Evolutionary conservation across 306 rosid genomes (phyloP), one percentile per base, ranked within the genome.

Genomic region (Gynostemma pentaphyllum): DNA sequence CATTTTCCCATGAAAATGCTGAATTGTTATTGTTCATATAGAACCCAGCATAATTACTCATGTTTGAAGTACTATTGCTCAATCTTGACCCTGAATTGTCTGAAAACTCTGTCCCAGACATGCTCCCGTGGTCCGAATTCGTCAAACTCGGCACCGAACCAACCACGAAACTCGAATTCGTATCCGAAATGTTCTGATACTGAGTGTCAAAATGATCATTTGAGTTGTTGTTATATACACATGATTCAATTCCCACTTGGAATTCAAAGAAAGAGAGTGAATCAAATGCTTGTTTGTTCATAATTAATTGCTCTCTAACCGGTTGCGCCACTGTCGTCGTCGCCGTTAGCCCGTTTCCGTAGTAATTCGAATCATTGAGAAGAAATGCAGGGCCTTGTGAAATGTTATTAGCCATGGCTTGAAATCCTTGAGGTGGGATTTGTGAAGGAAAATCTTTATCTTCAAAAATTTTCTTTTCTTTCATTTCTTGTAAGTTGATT

Each of bases 71-170:
- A 69, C 79, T 9, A 9, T 34, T 34, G 47, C 80, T 70, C 12
- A 84, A 62, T 41, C 75, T 82, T 0, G 95, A 76, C 51, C 64
- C 90, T 5, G 90, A 85, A 23, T 85, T 86, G 47, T 89, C 92
- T 0, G 95, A 84, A 59, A 83, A 78, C 48, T 87, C 95, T 2
- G 84, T 75, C 11, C 46, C 46, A 45, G 64, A 59, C 64, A 59
- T 34, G 29, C 82, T 89, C 13, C 66, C 66, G 0, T 39, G 66
- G 21, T 61, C 66, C 2, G 95, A 90, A 68, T 77, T 85, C 0
- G 90, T 83, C 62, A 90, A 72, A 26, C 89, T 81, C 27, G 97
- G 95, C 85, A 90, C 74, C 61, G 97, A 85, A 57, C 54, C 36
- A 70, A 84, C 81, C 9, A 87, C 86, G 48, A 70, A 73, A 72